Evolutionary conservation across 257 asterid species (phyloP), one percentile per base, ranked within the genome.

Genomic region (Vinca minor): DNA sequence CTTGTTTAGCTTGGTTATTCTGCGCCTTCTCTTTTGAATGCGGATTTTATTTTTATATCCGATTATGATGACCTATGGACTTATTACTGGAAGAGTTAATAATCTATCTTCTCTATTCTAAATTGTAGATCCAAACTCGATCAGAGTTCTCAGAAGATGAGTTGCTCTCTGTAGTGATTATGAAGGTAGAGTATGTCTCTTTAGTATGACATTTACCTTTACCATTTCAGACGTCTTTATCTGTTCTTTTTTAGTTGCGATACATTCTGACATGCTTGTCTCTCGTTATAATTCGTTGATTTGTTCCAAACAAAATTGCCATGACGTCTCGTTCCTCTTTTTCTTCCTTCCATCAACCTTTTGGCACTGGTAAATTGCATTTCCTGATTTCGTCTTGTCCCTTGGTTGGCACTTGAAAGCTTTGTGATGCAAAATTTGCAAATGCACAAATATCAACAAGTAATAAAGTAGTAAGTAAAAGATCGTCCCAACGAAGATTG

Each of bases 141-240:
- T 92, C 98, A 4, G 96, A 92, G 76, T 92, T 92, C 78, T 87
- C 95, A 28, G 98, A 89, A 81, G 96, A 89, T 59, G 96, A 89
- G 70, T 80, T 87, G 71, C 98, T 92, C n/a, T 89, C 96, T 8
- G 89, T 85, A 62, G 95, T 92, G 69, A 78, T 87, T 67, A 80
- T 92, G 96, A 89, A 89, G 98, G 96, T 92, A 72, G 62, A 81
- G n/a, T n/a, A 45, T 66, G 54, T 46, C 41, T 46, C 53, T 64
- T 35, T n/a, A 50, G 29, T 69, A 58, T 42, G 52, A 46, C 10
- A 67, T 57, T 29, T 69, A 63, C 63, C 69, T 69, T 49, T 21
- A 13, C 12, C 28, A 20, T 26, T 39, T 70, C 38, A 41, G 5
- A 57, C n/a, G n/a, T 44, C 39, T 41, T 28, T 68, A 48, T 12